phyloP scores from a whole-genome alignment of 2,329 filamentous ascomycete genomes.

The Incumbomyces lentus region DNA sequence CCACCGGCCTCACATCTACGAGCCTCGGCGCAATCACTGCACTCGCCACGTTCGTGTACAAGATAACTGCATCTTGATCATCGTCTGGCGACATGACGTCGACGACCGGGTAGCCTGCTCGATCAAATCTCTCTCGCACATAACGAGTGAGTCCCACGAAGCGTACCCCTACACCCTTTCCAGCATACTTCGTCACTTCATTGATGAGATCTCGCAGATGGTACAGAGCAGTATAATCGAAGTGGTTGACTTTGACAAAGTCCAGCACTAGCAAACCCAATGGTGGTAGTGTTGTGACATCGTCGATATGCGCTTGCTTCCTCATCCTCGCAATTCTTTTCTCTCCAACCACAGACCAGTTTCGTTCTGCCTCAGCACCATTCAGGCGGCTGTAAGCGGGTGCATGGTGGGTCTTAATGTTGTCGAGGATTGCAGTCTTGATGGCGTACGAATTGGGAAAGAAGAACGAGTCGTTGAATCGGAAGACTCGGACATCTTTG shows the following conservation, averaged over 20 bases:
- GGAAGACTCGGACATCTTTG: conserved; percentile 46
- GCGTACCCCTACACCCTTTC: conserved; percentile 36
- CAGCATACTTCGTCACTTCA: conserved; percentile 42
- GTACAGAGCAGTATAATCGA: conserved; percentile 44
- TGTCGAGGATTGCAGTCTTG: conserved; percentile 41
- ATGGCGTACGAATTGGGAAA: conserved; percentile 51
- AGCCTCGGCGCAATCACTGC: conserved; percentile 13
- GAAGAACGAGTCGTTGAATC: conserved; percentile 48
- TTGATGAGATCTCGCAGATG: conserved; percentile 40
- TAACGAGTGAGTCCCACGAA: conserved; percentile 40
- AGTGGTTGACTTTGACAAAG: conserved; percentile 41
- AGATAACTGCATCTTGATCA: conserved; percentile 8
- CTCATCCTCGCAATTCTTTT: conserved; percentile 40
- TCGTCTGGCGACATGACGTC: conserved; percentile 9
- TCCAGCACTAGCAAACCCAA: conserved; percentile 44
- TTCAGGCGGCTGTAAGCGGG: conserved; percentile 30
- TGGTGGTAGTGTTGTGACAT: conserved; percentile 26
- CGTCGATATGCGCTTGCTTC: conserved; percentile 26
- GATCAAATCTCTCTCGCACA: conserved; percentile 25
- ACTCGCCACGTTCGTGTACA: conserved; percentile 13
- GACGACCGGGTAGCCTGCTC: conserved; percentile 26
- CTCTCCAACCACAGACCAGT: conserved; percentile 45
- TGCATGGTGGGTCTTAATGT: conserved; percentile 38
- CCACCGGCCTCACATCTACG: conserved; percentile 10
- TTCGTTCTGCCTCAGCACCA: conserved; percentile 32